Percentiles rank a stretch among this genome's conserved stretches.
Evolutionary conservation across 1,284 basidiomycete genomes (phyloP).

Genomic region (Malassezia slooffiae): DNA sequence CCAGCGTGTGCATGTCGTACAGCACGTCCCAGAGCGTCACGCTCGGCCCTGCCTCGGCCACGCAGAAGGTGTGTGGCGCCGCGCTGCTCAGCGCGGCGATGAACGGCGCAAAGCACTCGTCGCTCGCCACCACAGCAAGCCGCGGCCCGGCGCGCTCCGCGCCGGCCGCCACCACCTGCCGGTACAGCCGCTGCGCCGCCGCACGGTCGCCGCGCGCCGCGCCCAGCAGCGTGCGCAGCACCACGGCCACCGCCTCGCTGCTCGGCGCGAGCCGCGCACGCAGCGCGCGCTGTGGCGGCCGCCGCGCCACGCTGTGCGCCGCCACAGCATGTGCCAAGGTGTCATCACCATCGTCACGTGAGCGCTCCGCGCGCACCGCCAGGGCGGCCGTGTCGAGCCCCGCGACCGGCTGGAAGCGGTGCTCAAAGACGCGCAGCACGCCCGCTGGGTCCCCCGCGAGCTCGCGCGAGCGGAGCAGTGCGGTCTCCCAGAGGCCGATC

Average conservation of each 20-base stretch:
- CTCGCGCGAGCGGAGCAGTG: slow-evolving; percentile 10
- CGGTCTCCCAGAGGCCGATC: slow-evolving; percentile 14
- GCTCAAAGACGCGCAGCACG: slow-evolving; percentile 10
- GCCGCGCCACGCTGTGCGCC: slow-evolving; percentile 7
- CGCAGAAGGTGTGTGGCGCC: slow-evolving; percentile 4
- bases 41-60: not conserved
- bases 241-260: slow-evolving; percentile 2
- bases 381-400: not conserved
- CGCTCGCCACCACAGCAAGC: not conserved
- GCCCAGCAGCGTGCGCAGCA: slow-evolving; percentile 9
- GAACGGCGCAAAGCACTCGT: slow-evolving; percentile 10
- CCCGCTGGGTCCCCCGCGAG: slow-evolving; percentile 7
- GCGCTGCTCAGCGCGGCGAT: slow-evolving; percentile 7
- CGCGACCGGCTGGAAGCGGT: slow-evolving; percentile 7
- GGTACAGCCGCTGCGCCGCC: not conserved
- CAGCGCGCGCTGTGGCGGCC: not conserved
- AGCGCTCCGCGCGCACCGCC: not conserved
- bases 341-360: no score
- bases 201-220: not conserved
- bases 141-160: not conserved
- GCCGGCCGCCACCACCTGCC: not conserved
- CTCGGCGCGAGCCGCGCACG: slow-evolving; percentile 3
- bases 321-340: not conserved
- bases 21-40: slow-evolving; percentile 9
- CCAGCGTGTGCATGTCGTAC: slow-evolving; percentile 4